These are phyloP conservation scores for Sphenostylis stenocarpa DNA, from an alignment of 306 rosid species.

Conservation along the genomic window DNA sequence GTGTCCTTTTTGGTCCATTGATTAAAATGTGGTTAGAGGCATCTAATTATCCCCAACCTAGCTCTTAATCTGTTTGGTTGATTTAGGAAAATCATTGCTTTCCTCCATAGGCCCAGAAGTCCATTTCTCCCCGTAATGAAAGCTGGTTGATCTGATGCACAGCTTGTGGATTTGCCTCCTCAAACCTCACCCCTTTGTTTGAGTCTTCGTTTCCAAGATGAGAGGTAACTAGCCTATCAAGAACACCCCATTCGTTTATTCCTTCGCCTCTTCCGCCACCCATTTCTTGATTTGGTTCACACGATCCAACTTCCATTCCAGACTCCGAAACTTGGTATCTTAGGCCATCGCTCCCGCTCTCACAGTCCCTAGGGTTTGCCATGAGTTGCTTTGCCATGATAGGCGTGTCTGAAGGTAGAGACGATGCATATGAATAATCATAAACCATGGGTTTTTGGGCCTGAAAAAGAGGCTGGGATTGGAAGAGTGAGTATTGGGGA, in stretches of 20 bases:
- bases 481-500: conserved; percentile 60
- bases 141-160: conserved; percentile 60
- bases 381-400: conserved; percentile 61
- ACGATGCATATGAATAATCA: conserved; percentile 43
- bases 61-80: neutral
- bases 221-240: conserved; percentile 70
- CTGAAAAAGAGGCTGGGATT: conserved; percentile 45
- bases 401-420: conserved; percentile 41
- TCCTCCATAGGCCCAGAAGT: conserved; percentile 79
- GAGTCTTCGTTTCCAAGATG: conserved; percentile 68
- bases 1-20: neutral
- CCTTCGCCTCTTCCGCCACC: conserved; percentile 46
- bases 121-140: conserved; percentile 80
- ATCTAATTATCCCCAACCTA: conserved; percentile 21
- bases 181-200: conserved; percentile 55
- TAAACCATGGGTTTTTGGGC: conserved; percentile 40
- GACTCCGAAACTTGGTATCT: conserved; percentile 61
- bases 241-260: conserved; percentile 72
- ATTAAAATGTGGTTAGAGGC: conserved; percentile 30
- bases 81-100: conserved; percentile 40
- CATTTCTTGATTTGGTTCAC: conserved; percentile 45
- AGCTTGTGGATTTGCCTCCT: conserved; percentile 45
- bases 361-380: conserved; percentile 68
- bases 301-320: conserved; percentile 49
- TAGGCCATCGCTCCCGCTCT: conserved; percentile 61